Evolutionary conservation across 805 yeast genomes (phyloP), one percentile per base, ranked within the genome.

Genomic region (Clavispora vitiphila): DNA sequence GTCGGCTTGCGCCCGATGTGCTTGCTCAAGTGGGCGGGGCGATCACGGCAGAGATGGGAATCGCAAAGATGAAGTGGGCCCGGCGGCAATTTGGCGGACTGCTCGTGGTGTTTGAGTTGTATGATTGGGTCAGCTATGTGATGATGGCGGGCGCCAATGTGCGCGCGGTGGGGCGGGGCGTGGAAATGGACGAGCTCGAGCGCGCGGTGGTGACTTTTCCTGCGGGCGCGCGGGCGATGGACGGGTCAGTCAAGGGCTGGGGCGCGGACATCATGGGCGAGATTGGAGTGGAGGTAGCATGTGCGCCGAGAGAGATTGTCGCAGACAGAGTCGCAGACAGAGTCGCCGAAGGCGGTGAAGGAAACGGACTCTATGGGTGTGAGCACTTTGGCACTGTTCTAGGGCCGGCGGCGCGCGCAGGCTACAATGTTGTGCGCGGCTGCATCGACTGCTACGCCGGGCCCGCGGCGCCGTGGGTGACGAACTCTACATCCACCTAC

Each of bases 221-320:
- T 15, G 39, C 43, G 26, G 47, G 47, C n/a, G 41, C 32, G 41
- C 34, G 34, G 34, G 82, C 76, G 3, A 61, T 76, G 40, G 85
- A 80, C 56, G 83, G 84, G 1, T 77, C 79, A 12, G 60, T 77
- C 14, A 72, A 71, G 47, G 86, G 84, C 5, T 79, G 82, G 80
- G 42, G 64, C 14, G 18, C 39, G 1, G 39, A 42, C 1, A 51
- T 65, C 26, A 55, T 72, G 21, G 35, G 56, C 38, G 60, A 58
- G 0, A 47, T 66, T 25, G 29, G 23, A 5, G 32, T 38, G 5
- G 18, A 20, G 15, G 50, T 48, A 21, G 43, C 43, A 23, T 30
- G 41, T n/a, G 34, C 44, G 8, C 52, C 52, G 3, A 31, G n/a
- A 42, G 45, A 24, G 42, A 43, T n/a, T n/a, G n/a, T n/a, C n/a